Evolutionary conservation across 225 moss, liverwort and hornwort species (phyloP).

Genomic region (Marchantia paleacea): DNA sequence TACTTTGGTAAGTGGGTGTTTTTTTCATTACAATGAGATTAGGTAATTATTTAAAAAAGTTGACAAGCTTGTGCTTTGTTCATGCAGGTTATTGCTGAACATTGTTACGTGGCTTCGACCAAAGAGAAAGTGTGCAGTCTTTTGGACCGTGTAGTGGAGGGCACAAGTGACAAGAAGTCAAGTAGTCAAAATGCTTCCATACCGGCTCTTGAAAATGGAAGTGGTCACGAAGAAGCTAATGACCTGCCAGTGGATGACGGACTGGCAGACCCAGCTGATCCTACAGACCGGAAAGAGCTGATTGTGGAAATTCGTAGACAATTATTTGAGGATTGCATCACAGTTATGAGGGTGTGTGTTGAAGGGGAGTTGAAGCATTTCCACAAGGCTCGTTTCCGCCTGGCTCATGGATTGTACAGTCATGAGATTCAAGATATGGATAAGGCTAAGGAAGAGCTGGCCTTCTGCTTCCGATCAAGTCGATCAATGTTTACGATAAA

Average conservation of each 20-base stretch:
- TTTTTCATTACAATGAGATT: too few species aligned
- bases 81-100: slow-evolving; percentile 31
- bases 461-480: slow-evolving; percentile 95
- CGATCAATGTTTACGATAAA: slow-evolving; percentile 95
- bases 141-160: slow-evolving; percentile 19
- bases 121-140: slow-evolving; percentile 35
- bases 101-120: slow-evolving; percentile 31
- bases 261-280: slow-evolving; percentile 36
- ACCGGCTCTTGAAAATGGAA: slow-evolving; percentile 19
- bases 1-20: too few species aligned
- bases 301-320: slow-evolving; percentile 62
- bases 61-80: neutral
- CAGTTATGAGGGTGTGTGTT: slow-evolving; percentile 80
- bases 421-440: slow-evolving; percentile 72
- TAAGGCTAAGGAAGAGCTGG: slow-evolving; percentile 91
- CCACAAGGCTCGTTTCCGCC: slow-evolving; percentile 89
- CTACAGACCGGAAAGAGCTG: slow-evolving; percentile 44
- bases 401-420: slow-evolving; percentile 70
- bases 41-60: neutral
- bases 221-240: neutral
- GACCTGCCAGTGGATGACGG: neutral
- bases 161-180: neutral
- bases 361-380: slow-evolving; percentile 98
- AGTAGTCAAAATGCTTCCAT: neutral
- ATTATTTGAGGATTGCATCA: slow-evolving; percentile 81